These are phyloP conservation scores for Ogataea neopini DNA, from an alignment of 805 yeast genomes.

Conservation along the genomic window DNA sequence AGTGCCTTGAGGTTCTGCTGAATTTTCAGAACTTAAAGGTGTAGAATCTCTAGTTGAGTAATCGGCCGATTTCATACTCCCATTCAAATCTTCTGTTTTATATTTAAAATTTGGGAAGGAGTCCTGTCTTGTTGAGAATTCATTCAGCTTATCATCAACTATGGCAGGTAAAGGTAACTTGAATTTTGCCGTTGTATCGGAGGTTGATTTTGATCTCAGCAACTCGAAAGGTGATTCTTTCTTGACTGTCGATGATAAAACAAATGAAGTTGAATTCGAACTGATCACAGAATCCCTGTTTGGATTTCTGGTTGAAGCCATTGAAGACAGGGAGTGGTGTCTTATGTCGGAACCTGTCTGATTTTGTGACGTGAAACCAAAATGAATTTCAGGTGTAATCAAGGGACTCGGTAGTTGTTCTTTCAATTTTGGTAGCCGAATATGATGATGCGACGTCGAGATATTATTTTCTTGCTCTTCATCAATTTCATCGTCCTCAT, in stretches of 20 bases:
- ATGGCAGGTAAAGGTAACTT: slow-evolving; percentile 32
- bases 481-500: slow-evolving; percentile 12
- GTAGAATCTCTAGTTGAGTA: not conserved
- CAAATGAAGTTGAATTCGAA: slow-evolving; percentile 3
- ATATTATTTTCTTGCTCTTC: too few relatives aligned
- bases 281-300: not conserved
- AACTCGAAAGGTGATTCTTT: not conserved
- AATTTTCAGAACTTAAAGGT: slow-evolving; percentile 8
- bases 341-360: slow-evolving; percentile 6
- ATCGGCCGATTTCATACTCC: not conserved
- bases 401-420: slow-evolving; percentile 25
- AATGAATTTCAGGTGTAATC: slow-evolving; percentile 18
- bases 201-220: not conserved
- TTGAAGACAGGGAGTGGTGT: slow-evolving; percentile 11
- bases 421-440: slow-evolving; percentile 4
- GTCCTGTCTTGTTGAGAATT: not conserved
- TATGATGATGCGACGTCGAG: too few relatives aligned
- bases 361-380: slow-evolving; percentile 2
- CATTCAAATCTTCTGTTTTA: not conserved
- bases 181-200: slow-evolving; percentile 16
- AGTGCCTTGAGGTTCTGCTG: not conserved
- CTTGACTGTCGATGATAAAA: not conserved
- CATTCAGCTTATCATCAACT: slow-evolving; percentile 15
- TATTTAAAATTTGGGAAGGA: not conserved
- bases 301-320: not conserved